Percentiles rank a stretch among this genome's conserved stretches.
These are phyloP conservation scores for Eragrostis curvula DNA, from an alignment of 176 grass and related monocot species.

Conservation along the genomic window DNA sequence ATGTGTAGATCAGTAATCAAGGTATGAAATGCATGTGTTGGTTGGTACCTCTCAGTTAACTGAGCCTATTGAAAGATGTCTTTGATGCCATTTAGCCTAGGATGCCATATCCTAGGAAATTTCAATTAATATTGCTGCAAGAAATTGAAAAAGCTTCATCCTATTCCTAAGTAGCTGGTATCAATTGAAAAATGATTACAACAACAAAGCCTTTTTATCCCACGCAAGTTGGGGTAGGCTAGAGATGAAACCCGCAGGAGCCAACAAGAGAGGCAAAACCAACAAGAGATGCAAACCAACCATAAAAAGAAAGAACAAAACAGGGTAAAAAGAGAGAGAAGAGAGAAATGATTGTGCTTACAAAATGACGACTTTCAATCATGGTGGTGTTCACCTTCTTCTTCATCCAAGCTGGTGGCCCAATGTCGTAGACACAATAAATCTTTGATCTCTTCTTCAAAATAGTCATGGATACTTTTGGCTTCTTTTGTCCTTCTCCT, in stretches of 20 bases:
- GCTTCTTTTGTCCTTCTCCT: too few species aligned
- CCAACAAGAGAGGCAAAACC: too few species aligned
- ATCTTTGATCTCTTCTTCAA: not conserved
- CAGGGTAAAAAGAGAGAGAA: too few species aligned
- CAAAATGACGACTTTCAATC: not conserved
- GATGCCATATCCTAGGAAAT: not conserved
- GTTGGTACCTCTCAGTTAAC: too few species aligned
- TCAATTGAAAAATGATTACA: not conserved
- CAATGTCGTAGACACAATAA: not conserved
- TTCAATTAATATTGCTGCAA: not conserved
- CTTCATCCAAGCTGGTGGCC: constrained; percentile 8
- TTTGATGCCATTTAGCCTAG: not conserved
- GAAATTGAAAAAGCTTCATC: not conserved
- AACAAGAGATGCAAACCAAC: too few species aligned
- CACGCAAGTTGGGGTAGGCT: too few species aligned
- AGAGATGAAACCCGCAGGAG: too few species aligned
- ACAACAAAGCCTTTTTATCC: too few species aligned
- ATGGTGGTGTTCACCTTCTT: not conserved
- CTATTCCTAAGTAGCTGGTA: not conserved
- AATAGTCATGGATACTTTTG: not conserved
- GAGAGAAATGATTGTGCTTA: constrained; percentile 6
- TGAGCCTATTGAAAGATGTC: not conserved
- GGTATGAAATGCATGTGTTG: not conserved
- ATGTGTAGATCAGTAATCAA: not conserved
- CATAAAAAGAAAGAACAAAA: too few species aligned